Conservation (phyloP, 257 asterid species). For the Linaria vulgaris region DNA sequence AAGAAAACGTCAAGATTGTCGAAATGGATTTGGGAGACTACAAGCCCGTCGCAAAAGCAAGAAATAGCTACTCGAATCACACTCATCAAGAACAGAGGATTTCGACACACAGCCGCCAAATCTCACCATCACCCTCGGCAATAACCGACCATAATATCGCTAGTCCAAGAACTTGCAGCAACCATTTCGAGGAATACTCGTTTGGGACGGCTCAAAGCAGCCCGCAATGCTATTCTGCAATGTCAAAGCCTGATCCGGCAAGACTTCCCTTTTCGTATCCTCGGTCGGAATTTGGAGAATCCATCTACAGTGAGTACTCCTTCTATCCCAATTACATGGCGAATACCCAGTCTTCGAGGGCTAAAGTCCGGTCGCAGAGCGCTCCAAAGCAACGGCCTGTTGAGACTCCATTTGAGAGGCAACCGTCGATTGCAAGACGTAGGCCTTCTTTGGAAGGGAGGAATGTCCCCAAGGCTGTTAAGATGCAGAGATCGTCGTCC, state of each 20-base stretch:
- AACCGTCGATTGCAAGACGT: constrained; percentile 49
- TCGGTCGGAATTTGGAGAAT: constrained; percentile 65
- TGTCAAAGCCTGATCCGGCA: constrained; percentile 59
- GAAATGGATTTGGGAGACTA: constrained; percentile 81
- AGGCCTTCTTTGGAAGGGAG: constrained; percentile 86
- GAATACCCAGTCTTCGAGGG: constrained; percentile 83
- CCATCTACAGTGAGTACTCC: constrained; percentile 53
- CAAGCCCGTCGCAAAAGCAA: constrained; percentile 49
- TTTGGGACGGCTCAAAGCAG: constrained; percentile 71
- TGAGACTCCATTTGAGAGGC: constrained; percentile 64
- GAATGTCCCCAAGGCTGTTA: constrained; percentile 79
- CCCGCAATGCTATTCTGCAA: constrained; percentile 63
- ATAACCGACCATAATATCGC: constrained; percentile 52
- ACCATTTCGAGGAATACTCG: constrained; percentile 66
- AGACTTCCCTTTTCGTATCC: constrained; percentile 46
- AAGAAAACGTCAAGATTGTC: constrained; percentile 90
- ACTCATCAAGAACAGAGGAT: constrained; percentile 41
- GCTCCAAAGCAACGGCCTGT: constrained; percentile 93
- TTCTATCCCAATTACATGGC: constrained; percentile 93
- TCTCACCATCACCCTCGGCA: constrained; percentile 66
- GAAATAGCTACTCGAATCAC: constrained; percentile 73
- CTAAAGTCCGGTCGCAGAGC: constrained; percentile 89
- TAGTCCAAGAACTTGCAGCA: constrained; percentile 73
- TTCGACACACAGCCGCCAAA: constrained; percentile 41
- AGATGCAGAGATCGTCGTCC: constrained; percentile 92